phyloP scores from a whole-genome alignment of 305 asterid genomes.

The Ajuga reptans region DNA sequence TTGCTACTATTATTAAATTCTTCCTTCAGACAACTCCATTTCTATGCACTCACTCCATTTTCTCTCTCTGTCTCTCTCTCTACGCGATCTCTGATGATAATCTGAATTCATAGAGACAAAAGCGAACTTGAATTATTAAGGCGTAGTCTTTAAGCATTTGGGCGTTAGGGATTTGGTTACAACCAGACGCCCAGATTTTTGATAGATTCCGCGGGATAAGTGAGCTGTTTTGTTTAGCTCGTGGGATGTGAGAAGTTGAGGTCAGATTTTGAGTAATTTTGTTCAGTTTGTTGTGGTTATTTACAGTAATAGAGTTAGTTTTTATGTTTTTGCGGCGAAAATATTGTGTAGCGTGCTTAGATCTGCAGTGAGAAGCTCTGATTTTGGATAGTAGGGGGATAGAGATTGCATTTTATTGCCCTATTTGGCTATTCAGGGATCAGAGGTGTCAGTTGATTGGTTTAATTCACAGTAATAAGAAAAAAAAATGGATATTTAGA shows the following conservation, averaged over 20 bases:
- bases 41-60: constrained; percentile 26
- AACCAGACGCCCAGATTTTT: constrained; percentile 20
- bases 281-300: constrained; percentile 18
- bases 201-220: constrained; percentile 36
- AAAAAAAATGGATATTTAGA: constrained; percentile 16
- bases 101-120: constrained; percentile 34
- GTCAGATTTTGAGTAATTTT: constrained; percentile 30
- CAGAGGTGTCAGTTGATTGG: constrained; percentile 20
- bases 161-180: constrained; percentile 35
- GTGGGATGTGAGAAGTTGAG: constrained; percentile 52
- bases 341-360: constrained; percentile 38
- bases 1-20: constrained; percentile 39
- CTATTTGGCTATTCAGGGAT: constrained; percentile 22
- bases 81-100: constrained; percentile 50
- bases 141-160: constrained; percentile 38
- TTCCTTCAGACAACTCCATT: constrained; percentile 37
- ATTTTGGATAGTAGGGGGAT: constrained; percentile 23
- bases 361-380: constrained; percentile 39
- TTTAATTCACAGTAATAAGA: constrained; percentile 2
- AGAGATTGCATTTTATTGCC: constrained; percentile 23
- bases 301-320: neutral
- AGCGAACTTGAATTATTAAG: constrained; percentile 30
- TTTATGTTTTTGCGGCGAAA: neutral
- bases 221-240: constrained; percentile 31
- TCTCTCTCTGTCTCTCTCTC: constrained; percentile 32